Percentiles rank a stretch among this genome's conserved stretches.
Evolutionary conservation across 1,284 basidiomycete genomes (phyloP).

Genomic region (Marasmius fiardii): DNA sequence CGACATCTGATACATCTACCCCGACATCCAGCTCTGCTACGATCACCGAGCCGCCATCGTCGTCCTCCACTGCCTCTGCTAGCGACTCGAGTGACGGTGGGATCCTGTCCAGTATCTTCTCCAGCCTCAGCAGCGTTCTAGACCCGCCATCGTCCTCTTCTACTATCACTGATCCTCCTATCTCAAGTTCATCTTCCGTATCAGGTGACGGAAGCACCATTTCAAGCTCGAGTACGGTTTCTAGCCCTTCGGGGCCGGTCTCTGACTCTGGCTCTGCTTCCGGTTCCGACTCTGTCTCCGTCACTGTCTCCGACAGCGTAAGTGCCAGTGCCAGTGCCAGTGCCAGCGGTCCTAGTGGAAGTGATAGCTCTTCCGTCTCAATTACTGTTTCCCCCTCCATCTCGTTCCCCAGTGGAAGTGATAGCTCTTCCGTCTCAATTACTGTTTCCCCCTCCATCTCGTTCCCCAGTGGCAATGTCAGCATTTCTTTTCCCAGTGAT

Average conservation of each 20-base stretch:
- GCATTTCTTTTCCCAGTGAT: conserved; percentile 8
- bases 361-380: conserved; percentile 9
- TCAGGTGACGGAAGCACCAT: background rate
- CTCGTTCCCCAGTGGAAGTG: background rate
- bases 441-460: conserved; percentile 3
- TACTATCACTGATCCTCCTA: background rate
- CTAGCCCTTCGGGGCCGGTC: background rate
- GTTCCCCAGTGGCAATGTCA: conserved; percentile 1
- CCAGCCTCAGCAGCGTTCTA: conserved; percentile 3
- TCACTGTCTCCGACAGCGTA: background rate
- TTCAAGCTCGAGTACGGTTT: background rate
- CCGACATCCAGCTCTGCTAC: background rate
- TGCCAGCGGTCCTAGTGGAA: conserved; percentile 1
- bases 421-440: conserved; percentile 11
- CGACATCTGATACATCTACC: background rate
- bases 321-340: background rate
- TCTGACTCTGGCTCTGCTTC: background rate
- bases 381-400: conserved; percentile 5
- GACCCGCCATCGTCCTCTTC: background rate
- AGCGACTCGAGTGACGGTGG: background rate
- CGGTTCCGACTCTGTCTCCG: conserved; percentile 3
- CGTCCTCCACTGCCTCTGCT: background rate
- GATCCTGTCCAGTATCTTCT: background rate
- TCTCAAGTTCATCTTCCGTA: background rate
- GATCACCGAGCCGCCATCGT: background rate